Conservation (phyloP, 2,329 filamentous ascomycete species). For the Fusarium setosum region DNA sequence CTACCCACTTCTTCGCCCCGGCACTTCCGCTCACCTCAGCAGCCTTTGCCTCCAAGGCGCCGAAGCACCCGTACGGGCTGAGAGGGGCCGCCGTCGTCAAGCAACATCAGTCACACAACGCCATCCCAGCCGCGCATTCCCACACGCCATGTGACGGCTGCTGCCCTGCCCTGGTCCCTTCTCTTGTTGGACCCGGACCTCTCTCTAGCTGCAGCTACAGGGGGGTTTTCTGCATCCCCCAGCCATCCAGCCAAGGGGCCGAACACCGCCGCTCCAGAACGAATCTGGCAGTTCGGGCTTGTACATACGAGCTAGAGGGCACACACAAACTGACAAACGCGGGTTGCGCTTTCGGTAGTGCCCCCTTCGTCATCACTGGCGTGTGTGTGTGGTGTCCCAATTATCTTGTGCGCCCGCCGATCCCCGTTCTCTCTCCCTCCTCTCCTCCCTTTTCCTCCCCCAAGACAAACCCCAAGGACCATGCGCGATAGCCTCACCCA, state of each 20-base stretch:
- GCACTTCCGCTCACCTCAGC: conserved; percentile 21
- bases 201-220: conserved; percentile 43
- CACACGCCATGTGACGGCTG: conserved; percentile 38
- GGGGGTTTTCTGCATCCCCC: conserved; percentile 33
- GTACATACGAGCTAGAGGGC: conserved; percentile 28
- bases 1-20: not conserved
- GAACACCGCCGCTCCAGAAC: conserved; percentile 28
- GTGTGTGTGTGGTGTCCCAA: conserved; percentile 9
- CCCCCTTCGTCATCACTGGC: conserved; percentile 37
- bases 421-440: conserved; percentile 17
- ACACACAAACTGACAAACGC: conserved; percentile 38
- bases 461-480: conserved; percentile 33
- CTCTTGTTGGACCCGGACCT: conserved; percentile 5
- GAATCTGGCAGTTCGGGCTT: conserved; percentile 38
- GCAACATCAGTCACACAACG: conserved; percentile 31
- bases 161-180: conserved; percentile 22
- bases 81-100: conserved; percentile 16
- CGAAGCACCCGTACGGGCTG: not conserved
- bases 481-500: conserved; percentile 45
- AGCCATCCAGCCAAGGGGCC: conserved; percentile 44
- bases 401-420: conserved; percentile 33
- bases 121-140: conserved; percentile 26
- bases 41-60: not conserved
- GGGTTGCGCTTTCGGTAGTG: conserved; percentile 33
- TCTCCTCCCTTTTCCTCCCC: conserved; percentile 28